Conservation (phyloP, 148 eudicot species). For the Fagopyrum tataricum region DNA sequence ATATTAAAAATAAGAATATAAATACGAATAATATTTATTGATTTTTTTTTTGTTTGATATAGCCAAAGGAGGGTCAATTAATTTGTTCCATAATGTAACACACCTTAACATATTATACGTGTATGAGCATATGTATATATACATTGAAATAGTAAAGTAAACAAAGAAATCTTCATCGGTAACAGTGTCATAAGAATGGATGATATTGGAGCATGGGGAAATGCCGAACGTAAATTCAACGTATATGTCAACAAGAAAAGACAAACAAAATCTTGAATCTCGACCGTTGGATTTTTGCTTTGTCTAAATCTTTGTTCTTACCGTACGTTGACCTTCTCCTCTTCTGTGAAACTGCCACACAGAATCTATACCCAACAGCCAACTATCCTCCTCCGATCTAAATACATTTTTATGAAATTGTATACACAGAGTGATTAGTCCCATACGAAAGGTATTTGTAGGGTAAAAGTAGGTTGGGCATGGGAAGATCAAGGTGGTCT, state of each 20-base stretch:
- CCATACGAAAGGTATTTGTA: no score
- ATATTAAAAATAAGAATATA: no score
- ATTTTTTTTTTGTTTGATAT: no score
- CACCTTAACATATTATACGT: no score
- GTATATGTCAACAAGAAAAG: not conserved
- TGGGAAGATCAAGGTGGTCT: no score
- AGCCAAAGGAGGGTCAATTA: no score
- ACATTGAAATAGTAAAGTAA: not conserved
- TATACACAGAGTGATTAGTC: no score
- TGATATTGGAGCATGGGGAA: not conserved
- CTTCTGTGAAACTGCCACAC: not conserved
- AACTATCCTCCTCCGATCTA: no score
- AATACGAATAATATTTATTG: no score
- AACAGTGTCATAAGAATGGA: not conserved
- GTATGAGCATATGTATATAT: not conserved
- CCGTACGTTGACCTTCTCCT: not conserved
- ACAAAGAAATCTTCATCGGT: not conserved
- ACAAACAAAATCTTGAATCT: not conserved
- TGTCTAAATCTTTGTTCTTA: not conserved
- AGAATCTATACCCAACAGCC: not conserved
- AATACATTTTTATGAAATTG: no score
- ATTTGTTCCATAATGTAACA: no score
- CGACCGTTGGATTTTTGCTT: not conserved
- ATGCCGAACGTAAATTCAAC: not conserved
- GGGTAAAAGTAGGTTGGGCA: no score